A percentile compares a stretch with the other conserved stretches of the same genome.
Evolutionary conservation across 2,329 filamentous ascomycete species (phyloP).

Genomic region (Aureobasidium leucospermi): DNA sequence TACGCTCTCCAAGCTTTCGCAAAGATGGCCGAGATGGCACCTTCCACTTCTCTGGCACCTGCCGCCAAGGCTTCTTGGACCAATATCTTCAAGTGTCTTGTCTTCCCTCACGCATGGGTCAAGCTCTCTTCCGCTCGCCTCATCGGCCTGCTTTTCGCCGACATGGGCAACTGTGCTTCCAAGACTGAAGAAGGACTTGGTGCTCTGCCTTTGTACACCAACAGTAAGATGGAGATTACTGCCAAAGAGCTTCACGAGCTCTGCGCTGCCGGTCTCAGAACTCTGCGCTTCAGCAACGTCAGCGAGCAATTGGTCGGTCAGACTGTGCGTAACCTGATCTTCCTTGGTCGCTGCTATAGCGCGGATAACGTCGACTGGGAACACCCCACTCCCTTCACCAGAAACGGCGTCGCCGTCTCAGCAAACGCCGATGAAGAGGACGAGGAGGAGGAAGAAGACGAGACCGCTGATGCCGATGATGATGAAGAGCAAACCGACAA

Average conservation of each 20-base stretch:
- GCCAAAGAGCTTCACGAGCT: conserved; percentile 56
- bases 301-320: conserved; percentile 70
- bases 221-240: conserved; percentile 61
- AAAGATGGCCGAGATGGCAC: conserved; percentile 60
- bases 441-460: conserved; percentile 38
- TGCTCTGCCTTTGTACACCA: conserved; percentile 58
- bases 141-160: conserved; percentile 68
- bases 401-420: conserved; percentile 35
- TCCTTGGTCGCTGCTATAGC: conserved; percentile 62
- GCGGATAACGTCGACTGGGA: conserved; percentile 47
- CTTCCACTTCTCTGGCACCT: conserved; percentile 54
- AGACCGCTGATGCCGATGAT: conserved; percentile 36
- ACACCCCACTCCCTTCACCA: conserved; percentile 36
- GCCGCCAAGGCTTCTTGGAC: conserved; percentile 63
- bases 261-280: conserved; percentile 49
- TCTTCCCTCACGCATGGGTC: conserved; percentile 60
- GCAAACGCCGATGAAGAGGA: conserved; percentile 38
- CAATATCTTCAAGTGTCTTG: conserved; percentile 57
- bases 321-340: conserved; percentile 72
- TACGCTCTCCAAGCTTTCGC: conserved; percentile 63
- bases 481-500: conserved; percentile 27
- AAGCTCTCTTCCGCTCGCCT: conserved; percentile 71
- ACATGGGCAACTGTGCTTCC: conserved; percentile 62
- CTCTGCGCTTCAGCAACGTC: conserved; percentile 48
- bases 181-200: conserved; percentile 40